A percentile compares a stretch with the other conserved stretches of the same genome.
These are phyloP conservation scores for bread wheat (Triticum aestivum) DNA, from an alignment of 176 grass and related monocot species.

Conservation along the genomic window DNA sequence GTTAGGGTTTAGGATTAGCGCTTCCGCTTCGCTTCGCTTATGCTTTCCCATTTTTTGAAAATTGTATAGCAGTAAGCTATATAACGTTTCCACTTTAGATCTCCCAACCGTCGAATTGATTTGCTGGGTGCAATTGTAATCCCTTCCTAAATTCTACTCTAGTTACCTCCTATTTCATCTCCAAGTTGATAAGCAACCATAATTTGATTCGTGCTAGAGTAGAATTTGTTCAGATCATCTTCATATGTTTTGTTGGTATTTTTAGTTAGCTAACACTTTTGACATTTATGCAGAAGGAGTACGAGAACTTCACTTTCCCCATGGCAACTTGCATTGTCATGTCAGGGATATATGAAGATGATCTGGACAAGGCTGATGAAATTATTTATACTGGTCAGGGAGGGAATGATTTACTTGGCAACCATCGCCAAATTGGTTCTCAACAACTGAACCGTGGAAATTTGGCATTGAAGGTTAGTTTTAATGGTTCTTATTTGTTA, in stretches of 20 bases:
- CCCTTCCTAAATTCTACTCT: neutral
- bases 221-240: no score
- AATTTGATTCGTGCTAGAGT: neutral
- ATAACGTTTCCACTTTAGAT: neutral
- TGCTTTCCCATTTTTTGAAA: no score
- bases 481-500: neutral
- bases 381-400: conserved; percentile 95
- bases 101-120: neutral
- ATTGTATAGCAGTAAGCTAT: neutral
- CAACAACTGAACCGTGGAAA: conserved; percentile 79
- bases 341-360: conserved; percentile 95
- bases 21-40: no score
- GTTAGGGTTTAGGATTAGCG: no score
- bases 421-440: conserved; percentile 70
- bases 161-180: neutral
- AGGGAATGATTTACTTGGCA: conserved; percentile 90
- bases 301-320: conserved; percentile 66
- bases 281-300: conserved; percentile 43
- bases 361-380: conserved; percentile 72
- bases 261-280: neutral
- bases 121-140: neutral
- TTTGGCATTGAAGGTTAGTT: conserved; percentile 80
- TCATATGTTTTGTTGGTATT: neutral
- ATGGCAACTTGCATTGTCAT: conserved; percentile 76
- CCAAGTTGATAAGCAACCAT: neutral